Percentiles rank a stretch among this genome's conserved stretches.
Evolutionary conservation across 2,329 filamentous ascomycete species (phyloP).

Genomic region (Fusarium irregulare): DNA sequence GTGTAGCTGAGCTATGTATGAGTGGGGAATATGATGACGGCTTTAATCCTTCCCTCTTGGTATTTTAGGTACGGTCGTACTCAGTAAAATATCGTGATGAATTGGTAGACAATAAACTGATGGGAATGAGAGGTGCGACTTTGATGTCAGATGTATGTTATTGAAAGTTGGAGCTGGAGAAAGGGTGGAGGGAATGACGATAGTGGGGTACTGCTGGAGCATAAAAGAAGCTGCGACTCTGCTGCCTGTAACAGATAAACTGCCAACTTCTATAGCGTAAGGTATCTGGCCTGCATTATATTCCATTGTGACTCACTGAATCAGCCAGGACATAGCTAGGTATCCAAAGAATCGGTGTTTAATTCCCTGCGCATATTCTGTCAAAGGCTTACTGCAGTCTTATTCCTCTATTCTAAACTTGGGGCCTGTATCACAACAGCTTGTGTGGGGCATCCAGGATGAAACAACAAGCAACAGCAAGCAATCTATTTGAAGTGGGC

Average conservation of each 20-base stretch:
- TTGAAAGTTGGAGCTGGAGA: conserved; percentile 18
- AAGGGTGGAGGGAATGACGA: conserved; percentile 31
- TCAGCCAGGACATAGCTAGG: too few relatives aligned
- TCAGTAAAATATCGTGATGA: neutral
- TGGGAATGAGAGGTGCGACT: neutral
- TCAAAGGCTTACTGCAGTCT: neutral
- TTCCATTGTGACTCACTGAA: neutral
- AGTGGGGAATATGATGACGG: neutral
- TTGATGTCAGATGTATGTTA: conserved; percentile 13
- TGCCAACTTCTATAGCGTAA: neutral
- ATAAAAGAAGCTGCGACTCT: neutral
- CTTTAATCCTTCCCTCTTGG: neutral
- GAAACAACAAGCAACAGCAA: neutral
- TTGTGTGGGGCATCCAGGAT: conserved; percentile 15
- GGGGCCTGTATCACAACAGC: conserved; percentile 7
- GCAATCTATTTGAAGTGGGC: neutral
- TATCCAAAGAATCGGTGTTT: neutral
- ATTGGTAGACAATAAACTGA: neutral
- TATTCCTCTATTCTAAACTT: neutral
- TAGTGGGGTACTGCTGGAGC: conserved; percentile 29
- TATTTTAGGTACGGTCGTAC: neutral
- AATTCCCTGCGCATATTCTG: neutral
- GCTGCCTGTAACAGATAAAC: neutral
- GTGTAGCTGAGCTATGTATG: neutral
- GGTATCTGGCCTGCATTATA: too few relatives aligned